Evolutionary conservation across 208 protist genomes (phyloP), one percentile per base, ranked within the genome.

Genomic region (Leptomonas pyrrhocoris): DNA sequence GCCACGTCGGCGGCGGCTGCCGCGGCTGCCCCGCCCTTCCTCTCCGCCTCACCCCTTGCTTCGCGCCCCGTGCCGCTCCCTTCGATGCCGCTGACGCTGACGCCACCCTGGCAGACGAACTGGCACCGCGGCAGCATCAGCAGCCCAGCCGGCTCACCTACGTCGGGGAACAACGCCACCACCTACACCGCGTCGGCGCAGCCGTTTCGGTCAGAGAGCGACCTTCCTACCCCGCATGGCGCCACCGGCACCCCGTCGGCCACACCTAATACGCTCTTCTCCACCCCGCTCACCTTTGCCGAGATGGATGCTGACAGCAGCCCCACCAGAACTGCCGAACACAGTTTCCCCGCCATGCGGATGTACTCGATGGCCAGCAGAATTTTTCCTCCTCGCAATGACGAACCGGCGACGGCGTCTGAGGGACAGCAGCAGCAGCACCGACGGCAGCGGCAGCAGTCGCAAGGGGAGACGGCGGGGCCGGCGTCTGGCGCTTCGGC

Each of bases 191-290:
- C 15, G 3, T 27, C 25, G 13, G 25, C 31, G n/a, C 46, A 40
- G 46, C 60, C 53, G 46, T 65, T 65, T 34, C 53, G 60, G 45
- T 34, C 46, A 7, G 60, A 55, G 8, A 15, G 46, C 46, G 11
- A 45, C n/a, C 62, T 36, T 8, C 46, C 60, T 13, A 19, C 27
- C 16, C 2, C 21, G 23, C 25, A 28, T 3, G 48, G 48, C 34
- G 19, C 15, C 40, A 13, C 27, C 48, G 13, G 38, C 36, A 23
- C 2, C 15, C 16, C 40, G 18, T 50, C 53, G 2, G 21, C 53
- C 38, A 31, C 64, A 2, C 31, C 15, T 0, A 43, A 31, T 5
- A 53, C 40, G 1, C 55, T n/a, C 13, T 51, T 54, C 18, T 54
- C 65, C 34, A 54, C 51, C 0, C 53, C 54, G 31, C 45, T 51